Evolutionary conservation across 306 rosid genomes (phyloP), one percentile per base, ranked within the genome.

Genomic region (Castanea mollissima): DNA sequence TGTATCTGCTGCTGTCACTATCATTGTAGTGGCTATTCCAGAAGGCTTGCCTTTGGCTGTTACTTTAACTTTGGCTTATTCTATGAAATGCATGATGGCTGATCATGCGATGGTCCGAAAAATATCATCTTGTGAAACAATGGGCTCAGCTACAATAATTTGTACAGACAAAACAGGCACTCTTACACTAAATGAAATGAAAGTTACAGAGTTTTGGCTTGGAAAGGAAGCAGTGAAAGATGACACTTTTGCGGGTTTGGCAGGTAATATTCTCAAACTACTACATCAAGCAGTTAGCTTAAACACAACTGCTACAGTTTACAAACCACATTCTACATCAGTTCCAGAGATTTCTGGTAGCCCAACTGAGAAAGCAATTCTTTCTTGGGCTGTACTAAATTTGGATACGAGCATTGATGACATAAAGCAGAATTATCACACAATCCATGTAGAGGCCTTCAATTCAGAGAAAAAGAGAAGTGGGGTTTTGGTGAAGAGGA

Each of bases 81-180:
- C 80, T 19, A 81, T 81, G 84, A 75, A 75, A 68, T 46, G 62
- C n/a, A 74, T 81, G 80, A 81, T 74, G 84, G 69, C 59, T 5
- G 84, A 81, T 56, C 60, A 81, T 58, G 84, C 80, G 15, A 75
- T 75, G 84, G 76, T 81, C 19, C 4, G 79, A 25, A 80, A 80
- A 31, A 79, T 80, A 23, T 79, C 83, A 2, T 78, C 83, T 57
- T 79, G 83, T 21, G 83, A 79, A 19, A 79, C 83, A 2, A 73
- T 79, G 83, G 83, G 83, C 20, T 73, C 78, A 0, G 75, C 79
- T 20, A 80, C 83, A 2, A 74, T 69, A 19, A 80, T 80, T 14
- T 80, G 79, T 73, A 80, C 79, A 10, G 79, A 80, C 56, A 80
- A 80, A 80, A 80, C 79, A 32, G 75, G 79, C 21, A 80, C 83